Conservation (phyloP, 2,329 filamentous ascomycete species). For the Podosphaera aphanis region DNA sequence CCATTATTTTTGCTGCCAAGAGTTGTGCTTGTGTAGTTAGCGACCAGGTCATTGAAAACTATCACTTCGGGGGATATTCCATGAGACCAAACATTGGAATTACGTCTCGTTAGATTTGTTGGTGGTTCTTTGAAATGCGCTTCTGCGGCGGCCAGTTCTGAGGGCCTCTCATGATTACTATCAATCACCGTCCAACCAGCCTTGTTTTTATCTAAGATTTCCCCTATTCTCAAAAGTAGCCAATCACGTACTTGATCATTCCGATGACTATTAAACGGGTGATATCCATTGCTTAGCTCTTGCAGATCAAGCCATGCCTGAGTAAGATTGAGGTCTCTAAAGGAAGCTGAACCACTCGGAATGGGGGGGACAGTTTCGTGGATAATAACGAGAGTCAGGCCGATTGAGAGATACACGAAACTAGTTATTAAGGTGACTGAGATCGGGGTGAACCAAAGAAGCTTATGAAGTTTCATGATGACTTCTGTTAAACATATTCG, state of each 20-base stretch:
- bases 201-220: conserved; percentile 40
- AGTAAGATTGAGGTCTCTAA: conserved; percentile 50
- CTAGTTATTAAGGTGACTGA: conserved; percentile 65
- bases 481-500: neutral
- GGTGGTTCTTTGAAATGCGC: neutral
- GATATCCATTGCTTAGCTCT: conserved; percentile 47
- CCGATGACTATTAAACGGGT: conserved; percentile 67
- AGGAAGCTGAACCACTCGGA: conserved; percentile 28
- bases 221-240: conserved; percentile 45
- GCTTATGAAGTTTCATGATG: conserved; percentile 21
- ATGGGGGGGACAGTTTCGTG: conserved; percentile 53
- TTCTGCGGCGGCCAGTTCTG: too few species aligned
- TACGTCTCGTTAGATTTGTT: neutral
- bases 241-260: conserved; percentile 66
- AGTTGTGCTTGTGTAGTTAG: conserved; percentile 52
- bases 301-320: conserved; percentile 75
- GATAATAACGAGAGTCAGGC: conserved; percentile 47
- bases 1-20: conserved; percentile 18
- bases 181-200: neutral
- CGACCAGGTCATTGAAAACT: conserved; percentile 55
- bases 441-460: conserved; percentile 54
- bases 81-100: neutral
- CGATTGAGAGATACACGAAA: conserved; percentile 52
- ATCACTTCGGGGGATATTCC: conserved; percentile 21
- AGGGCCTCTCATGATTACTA: neutral